Evolutionary conservation across 2,329 filamentous ascomycete species (phyloP).

Genomic region (Penicillium sp.): DNA sequence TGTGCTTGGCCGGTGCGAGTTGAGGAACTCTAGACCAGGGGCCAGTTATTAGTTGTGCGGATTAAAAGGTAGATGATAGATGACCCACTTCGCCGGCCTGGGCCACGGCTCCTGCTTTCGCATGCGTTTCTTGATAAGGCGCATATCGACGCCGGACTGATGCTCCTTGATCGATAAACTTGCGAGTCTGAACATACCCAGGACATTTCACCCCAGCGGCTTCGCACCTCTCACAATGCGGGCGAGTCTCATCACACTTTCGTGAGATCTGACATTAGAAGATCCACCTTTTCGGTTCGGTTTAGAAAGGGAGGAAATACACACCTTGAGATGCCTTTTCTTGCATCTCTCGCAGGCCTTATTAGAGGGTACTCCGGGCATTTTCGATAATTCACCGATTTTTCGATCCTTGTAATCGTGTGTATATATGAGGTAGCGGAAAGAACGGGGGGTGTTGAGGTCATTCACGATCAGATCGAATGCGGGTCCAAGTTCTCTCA

Average conservation of each 20-base stretch:
- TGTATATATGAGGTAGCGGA: no score
- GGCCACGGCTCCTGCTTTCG: constrained; percentile 7
- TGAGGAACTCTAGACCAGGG: neutral
- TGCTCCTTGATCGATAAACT: constrained; percentile 49
- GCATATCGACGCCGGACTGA: constrained; percentile 45
- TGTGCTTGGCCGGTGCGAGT: neutral
- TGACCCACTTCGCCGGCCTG: constrained; percentile 10
- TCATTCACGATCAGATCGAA: neutral
- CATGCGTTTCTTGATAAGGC: constrained; percentile 37
- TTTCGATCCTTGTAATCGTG: no score
- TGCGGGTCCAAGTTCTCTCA: neutral
- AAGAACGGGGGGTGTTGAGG: neutral
- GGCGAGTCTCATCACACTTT: constrained; percentile 47
- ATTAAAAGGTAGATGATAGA: neutral
- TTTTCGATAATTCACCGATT: constrained; percentile 11
- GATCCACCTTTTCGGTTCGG: neutral
- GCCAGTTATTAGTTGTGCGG: neutral
- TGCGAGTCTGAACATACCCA: constrained; percentile 49
- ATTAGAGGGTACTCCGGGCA: constrained; percentile 46
- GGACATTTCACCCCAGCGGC: constrained; percentile 44
- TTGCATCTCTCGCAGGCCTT: constrained; percentile 47
- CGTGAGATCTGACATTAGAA: neutral
- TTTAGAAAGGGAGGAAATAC: neutral
- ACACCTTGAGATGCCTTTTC: constrained; percentile 44
- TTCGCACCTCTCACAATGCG: constrained; percentile 43